Conservation (phyloP, 768 basidiomycete species). For the Lentinula lateritia region DNA sequence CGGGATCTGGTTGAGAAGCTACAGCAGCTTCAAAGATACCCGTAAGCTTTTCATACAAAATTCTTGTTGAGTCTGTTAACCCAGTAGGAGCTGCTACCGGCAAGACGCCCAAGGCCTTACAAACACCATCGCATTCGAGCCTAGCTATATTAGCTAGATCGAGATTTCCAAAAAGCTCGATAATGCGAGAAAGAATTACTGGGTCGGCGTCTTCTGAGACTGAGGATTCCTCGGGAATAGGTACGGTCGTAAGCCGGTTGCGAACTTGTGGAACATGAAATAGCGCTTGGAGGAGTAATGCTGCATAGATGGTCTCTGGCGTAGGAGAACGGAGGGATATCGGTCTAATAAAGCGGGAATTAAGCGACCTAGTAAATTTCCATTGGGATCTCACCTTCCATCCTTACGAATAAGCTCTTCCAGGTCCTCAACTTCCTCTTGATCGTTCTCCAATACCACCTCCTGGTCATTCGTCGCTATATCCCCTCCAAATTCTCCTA, state of each 20-base stretch:
- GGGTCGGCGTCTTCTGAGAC: background rate
- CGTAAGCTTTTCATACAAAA: background rate
- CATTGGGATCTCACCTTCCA: background rate
- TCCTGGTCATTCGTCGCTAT: background rate
- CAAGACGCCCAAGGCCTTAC: background rate
- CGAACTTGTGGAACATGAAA: constrained; percentile 3
- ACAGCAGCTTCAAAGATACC: background rate
- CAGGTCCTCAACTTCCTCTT: background rate
- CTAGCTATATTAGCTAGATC: background rate
- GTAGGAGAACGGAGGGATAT: background rate
- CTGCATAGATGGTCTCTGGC: background rate
- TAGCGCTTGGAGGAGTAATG: background rate
- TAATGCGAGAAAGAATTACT: background rate
- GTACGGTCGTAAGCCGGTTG: background rate
- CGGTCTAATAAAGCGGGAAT: background rate
- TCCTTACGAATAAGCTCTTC: background rate
- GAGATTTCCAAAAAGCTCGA: background rate
- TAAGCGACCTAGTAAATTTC: background rate
- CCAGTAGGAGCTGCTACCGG: background rate
- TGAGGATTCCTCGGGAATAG: background rate
- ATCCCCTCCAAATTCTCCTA: background rate
- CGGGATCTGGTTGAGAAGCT: background rate
- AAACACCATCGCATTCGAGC: background rate
- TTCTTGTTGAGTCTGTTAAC: background rate
- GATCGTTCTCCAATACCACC: too few relatives aligned